Percentiles rank a stretch among this genome's conserved stretches.
Evolutionary conservation across 2,329 filamentous ascomycete species (phyloP).

Genomic region (Colletotrichum sp.): DNA sequence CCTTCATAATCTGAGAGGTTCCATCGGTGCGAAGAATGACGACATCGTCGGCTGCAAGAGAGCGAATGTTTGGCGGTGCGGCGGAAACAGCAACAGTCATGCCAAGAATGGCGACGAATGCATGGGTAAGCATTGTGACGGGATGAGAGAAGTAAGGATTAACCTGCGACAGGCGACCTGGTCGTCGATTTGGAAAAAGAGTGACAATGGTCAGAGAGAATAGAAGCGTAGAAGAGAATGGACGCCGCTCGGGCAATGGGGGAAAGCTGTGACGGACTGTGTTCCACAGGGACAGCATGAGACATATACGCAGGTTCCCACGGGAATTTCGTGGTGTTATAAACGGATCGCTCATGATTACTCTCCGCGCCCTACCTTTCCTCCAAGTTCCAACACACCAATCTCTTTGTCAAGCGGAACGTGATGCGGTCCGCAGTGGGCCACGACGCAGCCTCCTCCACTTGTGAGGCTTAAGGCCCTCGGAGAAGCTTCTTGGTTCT

Average conservation of each 20-base stretch:
- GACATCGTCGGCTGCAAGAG: conserved; percentile 26
- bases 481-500: neutral
- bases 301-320: neutral
- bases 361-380: neutral
- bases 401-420: neutral
- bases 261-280: neutral
- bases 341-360: neutral
- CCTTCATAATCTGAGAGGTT: conserved; percentile 28
- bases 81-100: neutral
- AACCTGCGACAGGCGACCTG: neutral
- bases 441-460: neutral
- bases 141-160: neutral
- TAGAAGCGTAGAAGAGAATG: neutral
- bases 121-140: neutral
- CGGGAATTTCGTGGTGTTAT: neutral
- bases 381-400: neutral
- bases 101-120: neutral
- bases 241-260: neutral
- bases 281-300: neutral
- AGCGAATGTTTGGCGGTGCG: neutral
- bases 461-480: neutral
- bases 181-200: neutral
- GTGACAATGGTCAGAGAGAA: neutral
- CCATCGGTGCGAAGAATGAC: conserved; percentile 27
- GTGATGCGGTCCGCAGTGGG: neutral